phyloP scores from a whole-genome alignment of 768 basidiomycete genomes.

The Boletus eberwhitei region DNA sequence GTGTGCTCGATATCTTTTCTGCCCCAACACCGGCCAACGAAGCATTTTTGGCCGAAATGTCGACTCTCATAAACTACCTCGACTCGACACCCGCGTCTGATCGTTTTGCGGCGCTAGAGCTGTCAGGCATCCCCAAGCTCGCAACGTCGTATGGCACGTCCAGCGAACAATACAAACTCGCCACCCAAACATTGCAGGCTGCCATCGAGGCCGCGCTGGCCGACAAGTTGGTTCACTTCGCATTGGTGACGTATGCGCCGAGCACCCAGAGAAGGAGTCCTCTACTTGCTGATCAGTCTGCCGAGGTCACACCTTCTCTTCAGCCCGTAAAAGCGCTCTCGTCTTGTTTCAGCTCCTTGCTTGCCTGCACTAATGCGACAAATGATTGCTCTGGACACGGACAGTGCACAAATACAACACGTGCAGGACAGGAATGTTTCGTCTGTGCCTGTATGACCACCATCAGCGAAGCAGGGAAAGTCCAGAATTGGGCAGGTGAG shows the following conservation, averaged over 20 bases:
- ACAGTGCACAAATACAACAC: slow-evolving; percentile 56
- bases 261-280: slow-evolving; percentile 37
- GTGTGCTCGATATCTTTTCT: slow-evolving; percentile 41
- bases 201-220: slow-evolving; percentile 44
- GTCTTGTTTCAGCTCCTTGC: slow-evolving; percentile 55
- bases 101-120: slow-evolving; percentile 61
- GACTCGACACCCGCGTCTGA: slow-evolving; percentile 34
- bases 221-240: slow-evolving; percentile 42
- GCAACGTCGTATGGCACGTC: slow-evolving; percentile 43
- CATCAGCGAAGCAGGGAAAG: slow-evolving; percentile 50
- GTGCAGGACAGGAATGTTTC: slow-evolving; percentile 54
- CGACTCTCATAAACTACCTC: slow-evolving; percentile 52
- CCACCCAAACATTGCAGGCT: slow-evolving; percentile 43
- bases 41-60: slow-evolving; percentile 40
- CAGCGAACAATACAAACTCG: slow-evolving; percentile 54
- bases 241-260: slow-evolving; percentile 49
- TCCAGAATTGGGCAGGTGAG: slow-evolving; percentile 69
- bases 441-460: slow-evolving; percentile 46
- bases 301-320: slow-evolving; percentile 36
- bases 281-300: slow-evolving; percentile 42
- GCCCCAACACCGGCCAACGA: slow-evolving; percentile 38
- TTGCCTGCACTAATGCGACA: slow-evolving; percentile 61
- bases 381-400: slow-evolving; percentile 69
- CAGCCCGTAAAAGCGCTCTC: slow-evolving; percentile 58
- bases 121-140: slow-evolving; percentile 49